A percentile compares a stretch with the other conserved stretches of the same genome.
Conservation (phyloP, 805 yeast genomes). For the Ogataea methylovora region DNA sequence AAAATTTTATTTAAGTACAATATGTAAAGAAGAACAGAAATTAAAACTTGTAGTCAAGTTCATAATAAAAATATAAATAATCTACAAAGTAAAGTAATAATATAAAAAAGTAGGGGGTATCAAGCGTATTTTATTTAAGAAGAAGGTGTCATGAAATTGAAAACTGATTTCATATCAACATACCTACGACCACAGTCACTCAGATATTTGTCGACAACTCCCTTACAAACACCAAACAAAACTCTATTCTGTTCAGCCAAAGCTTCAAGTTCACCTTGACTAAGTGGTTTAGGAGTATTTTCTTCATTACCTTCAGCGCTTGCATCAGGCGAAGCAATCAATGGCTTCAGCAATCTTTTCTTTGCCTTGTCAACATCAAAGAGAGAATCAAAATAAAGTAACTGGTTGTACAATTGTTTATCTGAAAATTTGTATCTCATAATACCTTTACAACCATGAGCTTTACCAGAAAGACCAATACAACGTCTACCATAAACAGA, state of each 20-base stretch:
- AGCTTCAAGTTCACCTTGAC: constrained; percentile 56
- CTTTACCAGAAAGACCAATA: constrained; percentile 54
- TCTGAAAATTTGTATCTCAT: constrained; percentile 74
- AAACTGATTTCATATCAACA: constrained; percentile 80
- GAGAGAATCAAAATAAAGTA: constrained; percentile 67
- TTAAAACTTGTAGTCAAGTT: no score
- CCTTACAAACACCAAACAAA: constrained; percentile 43
- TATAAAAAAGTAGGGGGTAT: no score
- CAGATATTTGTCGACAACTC: constrained; percentile 65
- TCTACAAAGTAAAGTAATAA: no score
- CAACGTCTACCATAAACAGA: constrained; percentile 88
- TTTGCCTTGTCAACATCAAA: constrained; percentile 81
- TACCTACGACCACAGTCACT: constrained; percentile 81
- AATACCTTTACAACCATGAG: constrained; percentile 68
- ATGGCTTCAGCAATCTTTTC: constrained; percentile 44
- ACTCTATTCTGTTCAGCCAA: constrained; percentile 74
- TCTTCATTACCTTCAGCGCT: constrained; percentile 11
- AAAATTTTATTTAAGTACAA: no score
- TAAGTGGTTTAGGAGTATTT: constrained; percentile 17
- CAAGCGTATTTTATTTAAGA: no score
- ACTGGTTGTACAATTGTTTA: constrained; percentile 77
- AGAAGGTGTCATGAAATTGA: constrained; percentile 24
- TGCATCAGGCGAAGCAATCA: constrained; percentile 23
- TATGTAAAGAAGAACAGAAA: no score
- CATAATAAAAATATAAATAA: no score